Conservation (phyloP, 169 alveolate species). For the Plasmodium adleri region DNA sequence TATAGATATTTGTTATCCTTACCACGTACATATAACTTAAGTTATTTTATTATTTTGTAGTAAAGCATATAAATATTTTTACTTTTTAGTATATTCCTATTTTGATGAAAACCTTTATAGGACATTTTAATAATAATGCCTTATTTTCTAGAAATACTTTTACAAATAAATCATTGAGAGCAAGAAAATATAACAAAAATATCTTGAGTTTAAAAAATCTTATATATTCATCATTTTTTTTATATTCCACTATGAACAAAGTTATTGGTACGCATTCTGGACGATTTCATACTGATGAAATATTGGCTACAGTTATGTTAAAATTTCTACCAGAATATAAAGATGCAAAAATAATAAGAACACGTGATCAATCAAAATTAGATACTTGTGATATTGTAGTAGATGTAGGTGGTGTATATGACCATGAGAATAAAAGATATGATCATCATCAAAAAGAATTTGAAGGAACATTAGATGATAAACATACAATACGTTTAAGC, state of each 20-base stretch:
- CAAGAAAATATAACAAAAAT: neutral
- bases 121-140: neutral
- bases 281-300: slow-evolving; percentile 86
- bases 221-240: slow-evolving; percentile 27
- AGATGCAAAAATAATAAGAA: slow-evolving; percentile 87
- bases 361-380: slow-evolving; percentile 89
- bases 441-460: slow-evolving; percentile 95
- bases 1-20: too few relatives aligned
- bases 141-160: slow-evolving; percentile 22
- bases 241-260: slow-evolving; percentile 55
- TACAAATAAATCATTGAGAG: neutral
- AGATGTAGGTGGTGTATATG: slow-evolving; percentile 94
- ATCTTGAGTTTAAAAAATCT: slow-evolving; percentile 5
- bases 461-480: slow-evolving; percentile 81
- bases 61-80: too few relatives aligned
- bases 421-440: slow-evolving; percentile 84
- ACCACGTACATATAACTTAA: neutral
- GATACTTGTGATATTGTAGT: slow-evolving; percentile 90
- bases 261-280: slow-evolving; percentile 86
- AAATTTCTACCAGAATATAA: slow-evolving; percentile 85
- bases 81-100: too few relatives aligned
- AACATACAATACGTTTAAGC: slow-evolving; percentile 86
- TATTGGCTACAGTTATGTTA: slow-evolving; percentile 85
- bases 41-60: neutral
- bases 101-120: slow-evolving; percentile 33